phyloP scores from a whole-genome alignment of 495 filamentous ascomycete species.

The Terfezia boudieri region DNA sequence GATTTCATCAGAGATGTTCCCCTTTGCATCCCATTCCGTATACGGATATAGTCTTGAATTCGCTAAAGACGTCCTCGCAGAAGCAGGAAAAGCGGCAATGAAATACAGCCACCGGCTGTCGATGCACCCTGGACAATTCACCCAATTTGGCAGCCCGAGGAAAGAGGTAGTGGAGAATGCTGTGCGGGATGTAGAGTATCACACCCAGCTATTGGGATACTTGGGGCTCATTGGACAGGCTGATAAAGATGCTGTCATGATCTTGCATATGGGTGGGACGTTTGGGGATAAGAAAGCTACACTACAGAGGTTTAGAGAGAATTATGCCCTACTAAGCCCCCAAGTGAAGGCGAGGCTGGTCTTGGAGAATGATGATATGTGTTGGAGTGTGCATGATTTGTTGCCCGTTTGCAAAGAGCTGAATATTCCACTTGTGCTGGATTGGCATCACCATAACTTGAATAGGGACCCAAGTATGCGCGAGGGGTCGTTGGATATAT shows the following conservation, averaged over 20 bases:
- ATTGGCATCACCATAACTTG: slow-evolving; percentile 94
- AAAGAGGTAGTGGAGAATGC: slow-evolving; percentile 51
- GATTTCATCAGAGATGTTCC: slow-evolving; percentile 88
- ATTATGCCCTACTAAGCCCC: slow-evolving; percentile 42
- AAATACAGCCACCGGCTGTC: slow-evolving; percentile 70
- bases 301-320: slow-evolving; percentile 56
- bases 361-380: slow-evolving; percentile 84
- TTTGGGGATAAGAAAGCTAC: slow-evolving; percentile 77
- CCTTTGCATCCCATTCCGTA: slow-evolving; percentile 69
- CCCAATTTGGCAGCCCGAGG: slow-evolving; percentile 65
- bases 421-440: slow-evolving; percentile 77
- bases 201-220: slow-evolving; percentile 62
- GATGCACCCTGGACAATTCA: slow-evolving; percentile 83
- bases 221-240: slow-evolving; percentile 59
- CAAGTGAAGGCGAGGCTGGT: slow-evolving; percentile 63
- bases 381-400: slow-evolving; percentile 74
- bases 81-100: slow-evolving; percentile 55
- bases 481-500: slow-evolving; percentile 71
- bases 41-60: slow-evolving; percentile 82
- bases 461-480: slow-evolving; percentile 53
- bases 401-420: slow-evolving; percentile 81
- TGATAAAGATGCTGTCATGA: slow-evolving; percentile 79
- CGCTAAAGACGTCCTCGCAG: slow-evolving; percentile 51
- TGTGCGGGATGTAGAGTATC: slow-evolving; percentile 68
- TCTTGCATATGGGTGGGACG: slow-evolving; percentile 79